Evolutionary conservation across 345 rosid genomes (phyloP).

Genomic region (Eucalyptus polybractea): DNA sequence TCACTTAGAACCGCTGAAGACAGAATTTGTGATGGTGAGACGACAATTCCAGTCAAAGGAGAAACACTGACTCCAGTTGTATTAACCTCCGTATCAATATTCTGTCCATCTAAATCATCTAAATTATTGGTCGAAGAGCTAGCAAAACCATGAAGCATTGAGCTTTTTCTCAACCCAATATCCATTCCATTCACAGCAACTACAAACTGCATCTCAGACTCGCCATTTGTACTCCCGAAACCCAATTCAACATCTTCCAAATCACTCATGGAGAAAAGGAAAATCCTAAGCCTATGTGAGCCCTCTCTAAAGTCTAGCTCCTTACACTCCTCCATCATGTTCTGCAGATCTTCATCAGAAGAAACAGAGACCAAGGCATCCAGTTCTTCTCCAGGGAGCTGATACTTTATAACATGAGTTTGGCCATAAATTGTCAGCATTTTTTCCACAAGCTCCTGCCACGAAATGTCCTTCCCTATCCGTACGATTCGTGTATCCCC

Average conservation of each 20-base stretch:
- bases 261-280: slow-evolving; percentile 42
- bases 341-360: slow-evolving; percentile 75
- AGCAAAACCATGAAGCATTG: slow-evolving; percentile 23
- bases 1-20: slow-evolving; percentile 25
- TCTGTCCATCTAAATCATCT: slow-evolving; percentile 22
- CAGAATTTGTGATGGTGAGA: slow-evolving; percentile 18
- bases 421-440: slow-evolving; percentile 46
- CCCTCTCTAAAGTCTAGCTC: slow-evolving; percentile 54
- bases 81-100: slow-evolving; percentile 20
- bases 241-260: slow-evolving; percentile 37
- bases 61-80: slow-evolving; percentile 22
- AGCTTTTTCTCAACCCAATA: slow-evolving; percentile 35
- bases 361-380: slow-evolving; percentile 91
- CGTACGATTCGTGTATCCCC: slow-evolving; percentile 69
- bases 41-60: slow-evolving; percentile 12
- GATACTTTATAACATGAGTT: slow-evolving; percentile 63
- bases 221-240: slow-evolving; percentile 40
- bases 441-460: slow-evolving; percentile 53
- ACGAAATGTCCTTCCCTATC: slow-evolving; percentile 50
- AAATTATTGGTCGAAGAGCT: slow-evolving; percentile 43
- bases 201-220: slow-evolving; percentile 61
- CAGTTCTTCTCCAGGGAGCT: slow-evolving; percentile 95
- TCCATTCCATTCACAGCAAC: slow-evolving; percentile 61
- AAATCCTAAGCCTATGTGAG: slow-evolving; percentile 59
- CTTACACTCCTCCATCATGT: slow-evolving; percentile 85